These are phyloP conservation scores for Serendipita vermifera DNA, from an alignment of 768 basidiomycete genomes.

Conservation along the genomic window DNA sequence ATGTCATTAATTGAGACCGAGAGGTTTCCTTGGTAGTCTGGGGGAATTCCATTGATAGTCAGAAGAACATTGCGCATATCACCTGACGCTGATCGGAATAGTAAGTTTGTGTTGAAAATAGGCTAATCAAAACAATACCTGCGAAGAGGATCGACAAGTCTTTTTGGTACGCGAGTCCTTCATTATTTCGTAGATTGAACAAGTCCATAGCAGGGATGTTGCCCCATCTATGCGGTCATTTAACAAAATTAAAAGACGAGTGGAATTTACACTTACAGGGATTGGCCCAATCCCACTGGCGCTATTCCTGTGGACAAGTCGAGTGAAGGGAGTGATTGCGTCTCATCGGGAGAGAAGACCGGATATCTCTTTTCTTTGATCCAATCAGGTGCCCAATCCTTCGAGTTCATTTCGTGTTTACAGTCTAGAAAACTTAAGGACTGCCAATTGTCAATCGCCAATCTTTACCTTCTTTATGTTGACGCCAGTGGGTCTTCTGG, in stretches of 20 bases:
- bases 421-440: not conserved
- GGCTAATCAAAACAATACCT: constrained; percentile 9
- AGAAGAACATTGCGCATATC: constrained; percentile 34
- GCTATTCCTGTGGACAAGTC: too few species aligned
- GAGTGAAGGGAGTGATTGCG: not conserved
- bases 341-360: not conserved
- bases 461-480: constrained; percentile 23
- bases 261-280: constrained; percentile 18
- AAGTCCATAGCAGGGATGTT: constrained; percentile 27
- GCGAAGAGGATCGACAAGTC: not conserved
- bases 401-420: not conserved
- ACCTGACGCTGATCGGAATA: constrained; percentile 35
- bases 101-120: too few species aligned
- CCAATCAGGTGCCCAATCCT: constrained; percentile 8
- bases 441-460: not conserved
- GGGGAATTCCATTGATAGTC: constrained; percentile 33
- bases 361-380: not conserved
- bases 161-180: constrained; percentile 11
- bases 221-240: constrained; percentile 17
- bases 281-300: not conserved
- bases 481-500: constrained; percentile 31
- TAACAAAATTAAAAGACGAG: constrained; percentile 17
- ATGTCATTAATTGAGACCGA: constrained; percentile 33
- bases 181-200: constrained; percentile 21
- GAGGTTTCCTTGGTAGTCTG: constrained; percentile 29